Conservation (phyloP, 2,329 filamentous ascomycete species). For the Colletotrichum sp. region DNA sequence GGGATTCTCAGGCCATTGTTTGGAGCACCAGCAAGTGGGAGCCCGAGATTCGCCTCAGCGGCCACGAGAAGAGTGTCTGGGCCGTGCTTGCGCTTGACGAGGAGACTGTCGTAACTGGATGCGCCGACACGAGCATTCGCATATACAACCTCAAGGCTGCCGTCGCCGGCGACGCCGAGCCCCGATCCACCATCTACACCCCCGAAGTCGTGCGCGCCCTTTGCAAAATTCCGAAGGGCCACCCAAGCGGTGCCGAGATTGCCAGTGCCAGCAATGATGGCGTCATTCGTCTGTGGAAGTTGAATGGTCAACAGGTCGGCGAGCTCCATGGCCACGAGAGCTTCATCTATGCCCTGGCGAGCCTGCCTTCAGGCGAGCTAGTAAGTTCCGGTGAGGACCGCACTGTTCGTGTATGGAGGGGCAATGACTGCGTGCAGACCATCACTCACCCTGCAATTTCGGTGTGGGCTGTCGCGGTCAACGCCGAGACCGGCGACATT, state of each 20-base stretch:
- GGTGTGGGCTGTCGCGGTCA: conserved; percentile 91
- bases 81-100: conserved; percentile 85
- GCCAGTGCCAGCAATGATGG: conserved; percentile 95
- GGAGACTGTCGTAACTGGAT: conserved; percentile 84
- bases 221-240: conserved; percentile 75
- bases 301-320: conserved; percentile 76
- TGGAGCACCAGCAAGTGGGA: conserved; percentile 92
- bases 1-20: conserved; percentile 87
- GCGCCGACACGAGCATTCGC: conserved; percentile 87
- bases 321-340: conserved; percentile 89
- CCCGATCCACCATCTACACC: conserved; percentile 62
- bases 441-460: conserved; percentile 98
- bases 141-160: conserved; percentile 75
- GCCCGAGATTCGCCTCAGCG: conserved; percentile 68
- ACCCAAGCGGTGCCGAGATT: conserved; percentile 87
- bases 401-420: conserved; percentile 89
- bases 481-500: conserved; percentile 83
- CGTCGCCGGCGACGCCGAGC: conserved; percentile 57
- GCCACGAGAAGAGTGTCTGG: conserved; percentile 84
- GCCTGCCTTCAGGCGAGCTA: conserved; percentile 81
- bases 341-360: conserved; percentile 88
- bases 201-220: conserved; percentile 88
- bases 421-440: conserved; percentile 83
- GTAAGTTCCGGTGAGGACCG: conserved; percentile 93
- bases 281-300: conserved; percentile 83